Percentiles rank a stretch among this genome's conserved stretches.
Conservation (phyloP, 805 yeast species). For the Tetrapisispora iriomotensis region DNA sequence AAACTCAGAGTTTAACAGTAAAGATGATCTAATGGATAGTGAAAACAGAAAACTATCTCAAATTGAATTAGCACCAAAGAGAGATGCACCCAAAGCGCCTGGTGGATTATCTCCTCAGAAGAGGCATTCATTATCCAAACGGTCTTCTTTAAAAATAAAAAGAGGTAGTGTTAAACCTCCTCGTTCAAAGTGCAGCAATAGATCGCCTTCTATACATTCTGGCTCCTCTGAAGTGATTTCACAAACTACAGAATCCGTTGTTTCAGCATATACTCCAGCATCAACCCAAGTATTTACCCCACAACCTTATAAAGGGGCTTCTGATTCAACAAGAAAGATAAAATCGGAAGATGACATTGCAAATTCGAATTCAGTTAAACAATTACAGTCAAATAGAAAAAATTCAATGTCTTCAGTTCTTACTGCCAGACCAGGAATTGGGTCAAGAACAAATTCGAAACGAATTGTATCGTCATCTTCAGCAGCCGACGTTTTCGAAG, state of each 20-base stretch:
- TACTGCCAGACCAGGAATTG: conserved; percentile 19
- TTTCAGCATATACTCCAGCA: conserved; percentile 35
- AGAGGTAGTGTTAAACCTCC: conserved; percentile 10
- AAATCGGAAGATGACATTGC: not conserved
- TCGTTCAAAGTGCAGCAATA: conserved; percentile 8
- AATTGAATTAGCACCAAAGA: conserved; percentile 43
- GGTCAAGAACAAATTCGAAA: conserved; percentile 25
- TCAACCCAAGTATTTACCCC: conserved; percentile 35
- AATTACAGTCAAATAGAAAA: not conserved
- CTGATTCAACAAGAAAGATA: conserved; percentile 4
- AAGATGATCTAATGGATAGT: conserved; percentile 56
- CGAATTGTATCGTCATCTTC: conserved; percentile 29
- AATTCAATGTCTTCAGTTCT: conserved; percentile 13
- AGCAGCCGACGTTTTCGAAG: conserved; percentile 50
- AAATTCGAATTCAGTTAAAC: not conserved
- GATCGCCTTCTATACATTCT: conserved; percentile 13
- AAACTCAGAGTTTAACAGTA: conserved; percentile 45
- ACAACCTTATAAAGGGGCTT: conserved; percentile 33
- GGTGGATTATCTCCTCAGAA: conserved; percentile 19
- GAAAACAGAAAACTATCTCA: conserved; percentile 63
- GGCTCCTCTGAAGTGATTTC: not conserved
- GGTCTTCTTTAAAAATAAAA: conserved; percentile 10
- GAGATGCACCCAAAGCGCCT: conserved; percentile 70
- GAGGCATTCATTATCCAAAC: conserved; percentile 10
- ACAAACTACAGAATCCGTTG: conserved; percentile 13